Evolutionary conservation across 352 stramenopile species (phyloP), one percentile per base, ranked within the genome.

Genomic region (Globisporangium orthogonon): DNA sequence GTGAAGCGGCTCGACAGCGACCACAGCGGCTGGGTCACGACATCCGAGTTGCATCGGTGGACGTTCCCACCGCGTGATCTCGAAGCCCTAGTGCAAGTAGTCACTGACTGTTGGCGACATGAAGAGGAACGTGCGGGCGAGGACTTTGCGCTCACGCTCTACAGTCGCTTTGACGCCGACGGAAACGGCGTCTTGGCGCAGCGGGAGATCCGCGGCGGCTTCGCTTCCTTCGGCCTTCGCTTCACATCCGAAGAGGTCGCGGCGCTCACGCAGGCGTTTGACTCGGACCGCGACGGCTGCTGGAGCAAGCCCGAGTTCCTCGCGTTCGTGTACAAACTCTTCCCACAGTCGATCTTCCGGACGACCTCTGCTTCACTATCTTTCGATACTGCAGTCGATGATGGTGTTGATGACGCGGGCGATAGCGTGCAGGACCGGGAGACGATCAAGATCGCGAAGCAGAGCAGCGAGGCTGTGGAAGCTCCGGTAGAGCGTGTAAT

Each of bases 11-110:
- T 90, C 4, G 78, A 92, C 55, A 71, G 61, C 7, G 74, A 90
- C 52, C 50, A 52, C 11, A 92, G 83, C 35, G 76, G 76, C 10
- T 89, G 78, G 78, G 74, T 92, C 54, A 87, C 83, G 10, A 83
- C 78, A 6, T 56, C 47, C 18, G 80, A 90, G 49, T 56, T 92
- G 4, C 60, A 50, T 6, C 9, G 33, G 0, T 92, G 83, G 79
- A 51, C 75, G 14, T 80, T 76, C 37, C 79, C 83, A 17, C 50
- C 69, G 35, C 78, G 79, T 40, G 78, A 88, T 33, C 60, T 89
- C 1, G 78, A 90, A 60, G 80, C 86, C 48, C 54, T 90, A n/a
- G 54, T 76, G 28, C 55, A 59, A 7, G 30, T 83, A 3, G 58
- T 87, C 43, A 63, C 64, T 4, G 69, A 55, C 15, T 50, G 59